phyloP scores from a whole-genome alignment of 768 basidiomycete species.

The Coprinopsis strossmayeri region DNA sequence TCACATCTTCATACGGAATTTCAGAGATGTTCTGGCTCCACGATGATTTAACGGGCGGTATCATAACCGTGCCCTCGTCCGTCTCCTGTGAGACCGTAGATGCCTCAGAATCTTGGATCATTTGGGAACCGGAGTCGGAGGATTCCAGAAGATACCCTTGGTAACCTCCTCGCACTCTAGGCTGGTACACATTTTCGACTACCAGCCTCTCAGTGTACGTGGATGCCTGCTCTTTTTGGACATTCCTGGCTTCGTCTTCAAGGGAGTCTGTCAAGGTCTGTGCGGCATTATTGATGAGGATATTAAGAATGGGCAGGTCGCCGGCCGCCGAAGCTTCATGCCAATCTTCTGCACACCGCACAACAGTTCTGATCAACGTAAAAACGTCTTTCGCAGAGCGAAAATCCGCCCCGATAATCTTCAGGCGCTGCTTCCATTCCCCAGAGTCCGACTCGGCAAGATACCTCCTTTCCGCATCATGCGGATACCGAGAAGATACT shows the following conservation, averaged over 20 bases:
- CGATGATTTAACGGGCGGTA: slow-evolving; percentile 16
- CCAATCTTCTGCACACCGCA: slow-evolving; percentile 17
- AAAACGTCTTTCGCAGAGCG: slow-evolving; percentile 27
- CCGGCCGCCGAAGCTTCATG: not conserved
- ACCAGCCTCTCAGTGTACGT: slow-evolving; percentile 2
- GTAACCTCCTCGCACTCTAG: slow-evolving; percentile 8
- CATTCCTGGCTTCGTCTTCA: slow-evolving; percentile 20
- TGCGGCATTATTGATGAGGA: slow-evolving; percentile 30
- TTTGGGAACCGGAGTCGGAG: not conserved
- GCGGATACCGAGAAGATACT: slow-evolving; percentile 25
- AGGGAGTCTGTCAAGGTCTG: slow-evolving; percentile 27
- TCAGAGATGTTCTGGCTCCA: slow-evolving; percentile 27
- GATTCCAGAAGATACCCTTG: not conserved
- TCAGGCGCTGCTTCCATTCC: slow-evolving; percentile 20
- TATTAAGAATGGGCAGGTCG: slow-evolving; percentile 18
- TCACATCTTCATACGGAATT: slow-evolving; percentile 29
- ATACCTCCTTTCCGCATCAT: slow-evolving; percentile 25
- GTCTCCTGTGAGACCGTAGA: not conserved
- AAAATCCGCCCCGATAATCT: slow-evolving; percentile 28
- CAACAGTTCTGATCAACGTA: slow-evolving; percentile 20
- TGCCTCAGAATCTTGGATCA: slow-evolving; percentile 3
- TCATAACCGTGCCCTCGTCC: not conserved
- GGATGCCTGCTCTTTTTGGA: slow-evolving; percentile 18
- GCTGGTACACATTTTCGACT: slow-evolving; percentile 2
- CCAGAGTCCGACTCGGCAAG: slow-evolving; percentile 20